Base-by-base conservation (phyloP, 805 yeast genomes). In the Hanseniaspora meyeri region DNA sequence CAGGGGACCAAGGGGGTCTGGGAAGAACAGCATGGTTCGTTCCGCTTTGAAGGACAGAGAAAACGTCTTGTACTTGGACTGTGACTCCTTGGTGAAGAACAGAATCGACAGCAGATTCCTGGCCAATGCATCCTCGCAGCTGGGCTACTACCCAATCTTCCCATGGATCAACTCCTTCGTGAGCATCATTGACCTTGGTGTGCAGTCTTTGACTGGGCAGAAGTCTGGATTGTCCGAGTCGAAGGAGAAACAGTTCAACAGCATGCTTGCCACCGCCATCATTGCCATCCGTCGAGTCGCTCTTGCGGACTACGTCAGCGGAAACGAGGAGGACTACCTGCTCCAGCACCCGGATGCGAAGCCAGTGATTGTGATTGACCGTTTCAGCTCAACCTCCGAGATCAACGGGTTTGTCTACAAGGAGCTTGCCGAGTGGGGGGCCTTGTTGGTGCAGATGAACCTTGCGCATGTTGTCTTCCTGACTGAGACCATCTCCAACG, bases 1-100 rank as follows among this genome's bases (percentile, higher is more conserved):
- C 2, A 80, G 83, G 60, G 98, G 98, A 12, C 97, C 98, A 5
- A 77, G 87, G 61, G 98, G 98, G 5, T 82, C 95, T n/a, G 98
- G 97, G 24, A 91, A 93, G 63, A 78, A 82, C 59, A 91, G 82
- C 59, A 71, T 88, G 59, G 89, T 91, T 4, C 81, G 81, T 46
- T 80, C 83, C 63, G 82, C 85, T 1, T 72, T 87, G 47, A 70
- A 74, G 49, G 79, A 74, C 32, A 78, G 89, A 52, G 73, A 75
- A 1, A 82, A 83, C 59, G 77, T 83, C 3, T 72, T 89, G 42
- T 75, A 79, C 58, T 68, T 93, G 47, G 95, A 91, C 68, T 91
- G 97, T 72, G 95, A 85, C 57, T 73, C 73, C 42, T 70, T 93
- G 55, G 75, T 79, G 20, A 87, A 86, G 64, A 74, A 93, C 3